These are phyloP conservation scores for Entomortierella parvispora DNA, from an alignment of 192 early-diverging fungal species.

Conservation along the genomic window DNA sequence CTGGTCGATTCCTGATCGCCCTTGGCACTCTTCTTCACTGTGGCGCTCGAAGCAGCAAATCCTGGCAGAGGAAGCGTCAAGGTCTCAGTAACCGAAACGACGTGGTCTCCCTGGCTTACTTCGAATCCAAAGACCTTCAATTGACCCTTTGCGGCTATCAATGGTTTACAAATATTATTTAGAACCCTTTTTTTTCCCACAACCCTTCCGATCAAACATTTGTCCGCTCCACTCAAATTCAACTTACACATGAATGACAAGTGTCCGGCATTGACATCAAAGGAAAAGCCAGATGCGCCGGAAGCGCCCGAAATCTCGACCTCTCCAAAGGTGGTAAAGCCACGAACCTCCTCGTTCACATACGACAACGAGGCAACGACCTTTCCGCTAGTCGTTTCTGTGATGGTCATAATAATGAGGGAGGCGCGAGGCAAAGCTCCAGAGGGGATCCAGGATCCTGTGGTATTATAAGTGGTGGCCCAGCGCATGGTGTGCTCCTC, in stretches of 20 bases:
- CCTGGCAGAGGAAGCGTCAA: slow-evolving; percentile 39
- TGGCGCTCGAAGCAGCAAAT: slow-evolving; percentile 5
- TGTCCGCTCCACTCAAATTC: not conserved
- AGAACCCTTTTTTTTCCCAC: too few relatives aligned
- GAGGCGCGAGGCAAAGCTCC: slow-evolving; percentile 51
- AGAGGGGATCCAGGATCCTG: slow-evolving; percentile 57
- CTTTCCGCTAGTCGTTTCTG: slow-evolving; percentile 5
- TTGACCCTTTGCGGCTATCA: slow-evolving; percentile 30
- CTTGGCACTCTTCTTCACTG: slow-evolving; percentile 24
- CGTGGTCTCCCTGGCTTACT: slow-evolving; percentile 15
- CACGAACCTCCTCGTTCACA: slow-evolving; percentile 57
- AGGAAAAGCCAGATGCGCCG: slow-evolving; percentile 30
- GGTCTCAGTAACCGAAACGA: slow-evolving; percentile 23
- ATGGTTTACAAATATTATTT: too few relatives aligned
- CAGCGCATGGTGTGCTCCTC: slow-evolving; percentile 39
- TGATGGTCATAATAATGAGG: slow-evolving; percentile 54
- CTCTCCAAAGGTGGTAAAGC: slow-evolving; percentile 49
- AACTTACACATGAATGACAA: slow-evolving; percentile 48
- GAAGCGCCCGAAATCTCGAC: slow-evolving; percentile 39
- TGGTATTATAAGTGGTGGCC: slow-evolving; percentile 55
- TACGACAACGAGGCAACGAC: slow-evolving; percentile 47
- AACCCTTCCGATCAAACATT: not conserved
- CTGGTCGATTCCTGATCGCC: slow-evolving; percentile 15
- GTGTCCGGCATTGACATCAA: slow-evolving; percentile 43
- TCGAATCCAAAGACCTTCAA: slow-evolving; percentile 37